These are phyloP conservation scores for Wallacemonas sp. DNA, from an alignment of 208 protist species.

Conservation along the genomic window DNA sequence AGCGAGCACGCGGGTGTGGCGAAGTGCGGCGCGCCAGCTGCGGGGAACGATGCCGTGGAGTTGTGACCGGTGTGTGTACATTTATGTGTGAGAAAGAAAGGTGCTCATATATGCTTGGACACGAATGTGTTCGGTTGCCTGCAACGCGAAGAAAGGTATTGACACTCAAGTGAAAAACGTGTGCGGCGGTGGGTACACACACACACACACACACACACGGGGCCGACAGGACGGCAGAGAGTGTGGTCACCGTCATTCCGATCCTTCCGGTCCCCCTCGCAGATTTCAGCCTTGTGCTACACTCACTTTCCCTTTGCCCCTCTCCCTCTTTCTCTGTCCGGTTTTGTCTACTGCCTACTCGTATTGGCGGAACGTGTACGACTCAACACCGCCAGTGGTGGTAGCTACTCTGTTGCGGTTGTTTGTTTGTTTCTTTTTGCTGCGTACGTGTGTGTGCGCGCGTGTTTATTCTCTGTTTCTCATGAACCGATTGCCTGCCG, in stretches of 20 bases:
- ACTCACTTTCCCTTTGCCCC: slow-evolving; percentile 6
- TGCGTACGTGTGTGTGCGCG: not conserved
- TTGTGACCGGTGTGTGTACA: not conserved
- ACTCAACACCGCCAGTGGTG: no score
- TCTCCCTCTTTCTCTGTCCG: slow-evolving; percentile 4
- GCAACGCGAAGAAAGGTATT: no score
- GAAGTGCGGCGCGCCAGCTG: slow-evolving; percentile 22
- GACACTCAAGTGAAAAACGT: no score
- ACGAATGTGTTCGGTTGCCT: no score
- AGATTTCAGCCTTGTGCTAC: not conserved
- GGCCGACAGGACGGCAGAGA: no score
- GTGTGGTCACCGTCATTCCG: not conserved
- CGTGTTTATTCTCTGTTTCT: slow-evolving; percentile 15
- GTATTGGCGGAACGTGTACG: slow-evolving; percentile 3
- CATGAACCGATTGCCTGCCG: slow-evolving; percentile 28
- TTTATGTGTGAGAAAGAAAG: no score
- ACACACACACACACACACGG: no score
- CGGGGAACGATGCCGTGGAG: slow-evolving; percentile 7
- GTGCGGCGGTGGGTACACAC: no score
- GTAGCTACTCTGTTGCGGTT: not conserved
- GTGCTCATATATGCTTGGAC: no score
- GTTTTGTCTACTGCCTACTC: slow-evolving; percentile 7
- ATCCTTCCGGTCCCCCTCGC: no score
- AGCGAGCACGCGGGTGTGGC: no score
- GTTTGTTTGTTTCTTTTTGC: not conserved